Base-by-base conservation (phyloP, 345 rosid species). In the Odontarrhena argentea region DNA sequence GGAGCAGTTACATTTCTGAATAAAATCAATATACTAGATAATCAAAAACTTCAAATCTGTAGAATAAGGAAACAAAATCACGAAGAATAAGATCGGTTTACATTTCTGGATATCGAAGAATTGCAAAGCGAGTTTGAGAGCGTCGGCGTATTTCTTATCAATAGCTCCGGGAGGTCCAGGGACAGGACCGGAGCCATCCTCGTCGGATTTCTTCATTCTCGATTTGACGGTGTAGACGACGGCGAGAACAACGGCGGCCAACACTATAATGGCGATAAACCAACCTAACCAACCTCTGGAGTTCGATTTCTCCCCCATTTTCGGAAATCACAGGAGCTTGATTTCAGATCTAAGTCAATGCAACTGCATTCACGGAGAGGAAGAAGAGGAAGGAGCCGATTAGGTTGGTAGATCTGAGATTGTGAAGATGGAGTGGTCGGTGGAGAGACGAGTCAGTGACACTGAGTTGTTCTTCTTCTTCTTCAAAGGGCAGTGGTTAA, bases 31-130 rank as follows among this genome's bases (percentile, higher is more conserved):
- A 18, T 18, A 18, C 22, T 18, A 1, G 0, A 18, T 18, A 55
- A 28, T 37, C 18, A 5, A 5, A 57, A 60, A 35, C 50, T 7
- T 9, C 35, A 40, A 18, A 57, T 57, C 32, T 41, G 47, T 22
- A 56, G 45, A n/a, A n/a, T 30, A 26, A 41, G 24, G 6, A 37
- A 15, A 8, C 11, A 35, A 54, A 11, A 3, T 9, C n/a, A 14
- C 4, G 35, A 7, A 49, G 45, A 1, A 25, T 25, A 22, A 37
- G 22, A 12, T 40, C 25, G 3, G 8, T 14, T 14, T 80, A 95
- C 97, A 86, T 84, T 89, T 95, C 69, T 95, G 96, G 36, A 95
- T 72, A 69, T 95, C 96, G 79, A 95, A 81, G 88, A 94, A 94
- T 57, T 94, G 88, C 78, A 86, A 63, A 25, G 99, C 87, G 32